Base-by-base conservation (phyloP, 2,329 filamentous ascomycete genomes). In the Fusarium pseudograminearum region DNA sequence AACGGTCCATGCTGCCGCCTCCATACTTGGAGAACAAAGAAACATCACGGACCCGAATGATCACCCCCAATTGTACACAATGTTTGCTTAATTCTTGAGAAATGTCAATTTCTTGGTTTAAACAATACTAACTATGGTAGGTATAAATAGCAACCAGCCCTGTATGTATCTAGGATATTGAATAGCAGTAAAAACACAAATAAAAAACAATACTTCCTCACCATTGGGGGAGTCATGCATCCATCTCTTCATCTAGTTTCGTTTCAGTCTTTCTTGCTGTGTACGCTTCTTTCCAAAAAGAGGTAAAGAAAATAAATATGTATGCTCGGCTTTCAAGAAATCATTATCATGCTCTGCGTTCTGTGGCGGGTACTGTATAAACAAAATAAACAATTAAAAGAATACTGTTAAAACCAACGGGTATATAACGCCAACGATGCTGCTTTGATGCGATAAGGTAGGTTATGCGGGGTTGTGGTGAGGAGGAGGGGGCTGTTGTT, bases 401-500 rank as follows among this genome's bases (percentile, higher is more conserved):
- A 56, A 61, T 22, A 40, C 67, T 45, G 74, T 69, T 40, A 20
- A 73, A 71, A 57, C 61, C 72, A 76, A 68, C 73, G 77, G 76
- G 76, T 79, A 79, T 79, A 77, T 61, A 79, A 78, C 77, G 76
- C 77, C 77, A 72, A 74, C 68, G 68, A 79, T 79, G 77, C 73
- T 72, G 59, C 70, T 68, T 70, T 70, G 63, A 73, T 75, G 67
- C 62, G 58, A 65, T 53, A 54, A 63, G 30, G 33, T 34, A 22
- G 12, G 24, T 14, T 28, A 38, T 30, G 30, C 14, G 16, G 28
- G 47, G 46, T 30, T 12, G 28, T 9, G 18, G 12, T 40, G 24
- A 12, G 10, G 41, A 24, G 22, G 26, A n/a, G 12, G 44, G 42
- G 44, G 7, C 3, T 20, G 28, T 26, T 26, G 24, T 55, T 58